phyloP scores from a whole-genome alignment of 768 basidiomycete species.

The Hysterangium stoloniferum region DNA sequence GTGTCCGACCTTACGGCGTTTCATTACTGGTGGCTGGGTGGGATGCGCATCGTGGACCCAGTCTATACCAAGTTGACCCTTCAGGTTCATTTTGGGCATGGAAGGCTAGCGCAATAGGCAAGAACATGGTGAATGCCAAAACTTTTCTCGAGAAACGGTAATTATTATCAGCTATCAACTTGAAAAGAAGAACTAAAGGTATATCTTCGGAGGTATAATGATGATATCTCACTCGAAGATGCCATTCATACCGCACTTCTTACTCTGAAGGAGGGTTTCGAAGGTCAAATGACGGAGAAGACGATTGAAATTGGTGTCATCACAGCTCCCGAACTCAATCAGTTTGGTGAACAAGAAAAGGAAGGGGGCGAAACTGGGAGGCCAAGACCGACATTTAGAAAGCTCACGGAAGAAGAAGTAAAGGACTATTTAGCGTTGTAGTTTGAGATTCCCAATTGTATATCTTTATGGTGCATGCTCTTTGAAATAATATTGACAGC shows the following conservation, averaged over 20 bases:
- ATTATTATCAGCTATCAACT: conserved; percentile 22
- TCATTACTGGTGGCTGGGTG: conserved; percentile 95
- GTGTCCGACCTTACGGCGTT: conserved; percentile 98
- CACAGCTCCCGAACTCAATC: conserved; percentile 68
- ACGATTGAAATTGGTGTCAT: conserved; percentile 98
- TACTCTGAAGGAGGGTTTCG: conserved; percentile 97
- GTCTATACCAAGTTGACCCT: conserved; percentile 98
- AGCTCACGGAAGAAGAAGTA: conserved; percentile 94
- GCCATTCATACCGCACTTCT: conserved; percentile 97
- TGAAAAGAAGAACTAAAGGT: conserved; percentile 12
- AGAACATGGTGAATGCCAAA: conserved; percentile 99
- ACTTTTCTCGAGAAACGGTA: conserved; percentile 98
- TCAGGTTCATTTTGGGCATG: conserved; percentile 99
- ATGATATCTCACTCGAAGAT: conserved; percentile 97
- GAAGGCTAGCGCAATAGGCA: conserved; percentile 99
- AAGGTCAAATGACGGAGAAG: conserved; percentile 99
- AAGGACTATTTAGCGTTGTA: conserved; percentile 89
- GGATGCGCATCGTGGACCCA: conserved; percentile 90
- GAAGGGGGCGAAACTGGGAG: conserved; percentile 60
- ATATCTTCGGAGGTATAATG: conserved; percentile 70
- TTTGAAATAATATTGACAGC: too few relatives aligned
- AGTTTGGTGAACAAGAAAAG: conserved; percentile 48
- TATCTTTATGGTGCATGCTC: not conserved
- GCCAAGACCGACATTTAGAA: conserved; percentile 85
- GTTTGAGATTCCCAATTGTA: not conserved